These are phyloP conservation scores for Phyllosticta citrichinensis DNA, from an alignment of 2,329 filamentous ascomycete species.

Conservation along the genomic window DNA sequence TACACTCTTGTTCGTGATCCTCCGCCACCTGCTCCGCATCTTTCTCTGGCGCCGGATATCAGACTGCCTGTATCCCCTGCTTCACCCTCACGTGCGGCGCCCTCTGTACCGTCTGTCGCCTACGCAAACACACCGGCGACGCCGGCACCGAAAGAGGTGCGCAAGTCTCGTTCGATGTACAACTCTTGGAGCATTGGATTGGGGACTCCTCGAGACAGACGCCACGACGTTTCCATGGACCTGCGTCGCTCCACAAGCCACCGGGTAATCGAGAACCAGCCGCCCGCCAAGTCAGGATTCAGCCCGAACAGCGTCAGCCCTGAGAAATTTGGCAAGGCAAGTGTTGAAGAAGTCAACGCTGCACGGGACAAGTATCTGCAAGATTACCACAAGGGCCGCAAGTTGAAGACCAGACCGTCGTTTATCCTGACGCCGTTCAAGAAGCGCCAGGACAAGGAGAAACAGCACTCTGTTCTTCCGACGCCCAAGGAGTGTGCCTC, in stretches of 20 bases:
- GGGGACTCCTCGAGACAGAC: neutral
- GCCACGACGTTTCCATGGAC: neutral
- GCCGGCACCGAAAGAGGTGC: neutral
- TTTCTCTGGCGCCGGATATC: neutral
- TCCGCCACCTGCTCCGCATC: neutral
- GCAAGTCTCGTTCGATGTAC: conserved; percentile 10
- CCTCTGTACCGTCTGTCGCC: neutral
- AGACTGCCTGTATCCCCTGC: conserved; percentile 14
- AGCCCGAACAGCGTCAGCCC: neutral
- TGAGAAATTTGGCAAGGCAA: conserved; percentile 6
- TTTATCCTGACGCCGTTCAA: conserved; percentile 35
- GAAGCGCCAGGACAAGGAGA: conserved; percentile 28
- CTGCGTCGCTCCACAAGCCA: neutral
- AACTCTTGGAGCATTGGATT: conserved; percentile 5
- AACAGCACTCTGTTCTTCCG: conserved; percentile 13
- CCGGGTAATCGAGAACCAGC: neutral
- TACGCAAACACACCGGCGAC: neutral
- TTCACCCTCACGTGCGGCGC: conserved; percentile 15
- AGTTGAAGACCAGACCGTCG: conserved; percentile 33
- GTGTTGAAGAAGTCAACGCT: conserved; percentile 6
- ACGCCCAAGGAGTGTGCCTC: neutral
- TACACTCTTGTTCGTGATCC: neutral
- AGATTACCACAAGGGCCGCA: conserved; percentile 26
- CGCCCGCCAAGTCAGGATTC: neutral
- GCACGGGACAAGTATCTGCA: conserved; percentile 33